Evolutionary conservation across 2,329 filamentous ascomycete genomes (phyloP), one percentile per base, ranked within the genome.

Genomic region (Colletotrichum gloeosporioides): DNA sequence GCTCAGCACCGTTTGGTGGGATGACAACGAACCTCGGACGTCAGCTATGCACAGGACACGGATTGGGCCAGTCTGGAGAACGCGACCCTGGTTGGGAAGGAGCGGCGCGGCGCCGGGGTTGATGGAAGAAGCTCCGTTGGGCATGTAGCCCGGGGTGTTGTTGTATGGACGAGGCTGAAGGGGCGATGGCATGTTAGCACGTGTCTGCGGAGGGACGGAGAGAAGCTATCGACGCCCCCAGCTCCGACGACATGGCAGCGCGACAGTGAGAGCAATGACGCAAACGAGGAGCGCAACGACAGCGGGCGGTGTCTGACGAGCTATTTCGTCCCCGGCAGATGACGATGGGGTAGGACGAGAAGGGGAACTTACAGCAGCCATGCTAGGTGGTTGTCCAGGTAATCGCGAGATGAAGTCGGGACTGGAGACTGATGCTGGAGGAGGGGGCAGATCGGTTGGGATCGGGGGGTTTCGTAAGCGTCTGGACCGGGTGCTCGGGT

Each of bases 1-100:
- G 49, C 10, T 44, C 59, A 53, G 34, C 34, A 53, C 55, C 64
- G 55, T 71, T 75, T 55, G 75, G 67, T 72, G 75, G 39, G 32
- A 68, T 32, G 36, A 66, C 31, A 59, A 64, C 87, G 80, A 86
- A 94, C 93, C 93, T 91, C 93, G 90, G 82, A 94, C 93, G 85
- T 94, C 93, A 78, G 93, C 93, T 83, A 94, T 92, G 84, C 93
- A 94, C 69, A 94, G 89, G 69, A 94, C 90, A 85, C 93, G 89
- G 77, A 93, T 90, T 55, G 92, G 91, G 22, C 92, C 92, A 71
- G 89, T 91, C 83, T 94, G 91, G 81, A 94, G 88, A 78, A 94
- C 84, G 78, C 92, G 91, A 77, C 92, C 92, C 83, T 93, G 92
- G 84, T 93, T 93, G 73, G 92, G 92, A 75, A 93, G 87, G 71